Evolutionary conservation across 176 grass and related monocot genomes (phyloP), one percentile per base, ranked within the genome.

Genomic region (Bothriochloa decipiens): DNA sequence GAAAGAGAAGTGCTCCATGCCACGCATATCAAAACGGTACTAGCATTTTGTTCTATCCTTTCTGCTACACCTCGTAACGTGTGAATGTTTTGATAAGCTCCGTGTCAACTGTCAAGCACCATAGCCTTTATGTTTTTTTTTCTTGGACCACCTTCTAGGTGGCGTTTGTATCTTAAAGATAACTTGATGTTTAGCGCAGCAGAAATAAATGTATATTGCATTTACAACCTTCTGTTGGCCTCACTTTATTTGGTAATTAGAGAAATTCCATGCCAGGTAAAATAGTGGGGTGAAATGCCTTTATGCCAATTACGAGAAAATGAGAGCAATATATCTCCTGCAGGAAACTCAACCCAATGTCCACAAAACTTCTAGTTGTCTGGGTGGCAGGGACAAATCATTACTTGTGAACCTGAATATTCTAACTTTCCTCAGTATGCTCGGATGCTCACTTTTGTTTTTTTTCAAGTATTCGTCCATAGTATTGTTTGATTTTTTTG

Each of bases 11-110:
- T 96, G 87, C 52, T 94, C 84, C 18, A 99, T 99, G 93, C 93
- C 96, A 67, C 84, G 89, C 75, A 96, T 99, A 81, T 96, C 96
- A 46, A 94, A 87, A 92, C 91, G 93, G 80, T 96, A 96, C 87
- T 99, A 96, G 84, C 28, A 76, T 55, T n/a, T 84, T 70, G 89
- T 84, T 80, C 80, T 75, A 80, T 74, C 84, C 78, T 33, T 74
- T 83, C 61, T 70, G 77, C 47, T 49, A 18, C 13, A 16, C n/a
- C 68, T 79, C 83, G 88, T 90, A 90, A 86, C 49, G 28, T 74
- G 58, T 58, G 27, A 40, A 46, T 29, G 57, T 77, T 78, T 57
- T 78, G 46, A 49, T 68, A 83, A 87, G 69, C 40, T 50, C 17
- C 28, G 42, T 65, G 47, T 17, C 47, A 50, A 50, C 47, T 52